Evolutionary conservation across 2,329 filamentous ascomycete genomes (phyloP), one percentile per base, ranked within the genome.

Genomic region (Aspergillus phoenicis): DNA sequence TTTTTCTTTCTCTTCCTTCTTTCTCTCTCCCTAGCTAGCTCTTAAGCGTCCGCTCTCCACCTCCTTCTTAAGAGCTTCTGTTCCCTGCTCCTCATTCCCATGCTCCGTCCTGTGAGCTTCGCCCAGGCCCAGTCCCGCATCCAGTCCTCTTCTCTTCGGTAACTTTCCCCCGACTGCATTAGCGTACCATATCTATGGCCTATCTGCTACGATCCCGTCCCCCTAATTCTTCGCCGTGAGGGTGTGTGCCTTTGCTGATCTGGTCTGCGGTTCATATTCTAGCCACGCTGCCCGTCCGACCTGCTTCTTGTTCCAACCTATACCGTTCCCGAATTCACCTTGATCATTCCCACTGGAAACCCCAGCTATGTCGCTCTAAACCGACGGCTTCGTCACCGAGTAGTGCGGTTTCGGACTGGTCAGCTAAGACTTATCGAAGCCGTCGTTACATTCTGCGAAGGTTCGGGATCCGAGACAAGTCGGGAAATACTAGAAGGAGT

Each of bases 361-460:
- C 36, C 58, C 67, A 65, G 67, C 56, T 69, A 74, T 75, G 73
- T 66, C 68, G 62, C 69, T 74, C 54, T 75, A 70, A 67, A 57
- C 49, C 28, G 45, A 47, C 63, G 55, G 55, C 58, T 62, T 59
- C 58, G 56, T 54, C 52, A 59, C 57, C 59, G 64, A 64, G 62
- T 64, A 60, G 62, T 61, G 33, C 62, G 56, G 62, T 55, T 66
- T 62, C 58, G 66, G 59, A 61, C 66, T 64, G 60, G 68, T 68
- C 60, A 64, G 63, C 63, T 63, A 63, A 67, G 67, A 67, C 55
- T 52, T 64, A 10, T 61, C 58, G 60, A 65, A 60, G 53, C 56
- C 49, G 49, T 59, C 61, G 41, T 52, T 54, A 59, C 52, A 52
- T 57, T n/a, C 47, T 59, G 41, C 53, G 45, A 53, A 55, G 62